Evolutionary conservation across 768 basidiomycete genomes (phyloP).

Genomic region (Pisolithus marmoratus): DNA sequence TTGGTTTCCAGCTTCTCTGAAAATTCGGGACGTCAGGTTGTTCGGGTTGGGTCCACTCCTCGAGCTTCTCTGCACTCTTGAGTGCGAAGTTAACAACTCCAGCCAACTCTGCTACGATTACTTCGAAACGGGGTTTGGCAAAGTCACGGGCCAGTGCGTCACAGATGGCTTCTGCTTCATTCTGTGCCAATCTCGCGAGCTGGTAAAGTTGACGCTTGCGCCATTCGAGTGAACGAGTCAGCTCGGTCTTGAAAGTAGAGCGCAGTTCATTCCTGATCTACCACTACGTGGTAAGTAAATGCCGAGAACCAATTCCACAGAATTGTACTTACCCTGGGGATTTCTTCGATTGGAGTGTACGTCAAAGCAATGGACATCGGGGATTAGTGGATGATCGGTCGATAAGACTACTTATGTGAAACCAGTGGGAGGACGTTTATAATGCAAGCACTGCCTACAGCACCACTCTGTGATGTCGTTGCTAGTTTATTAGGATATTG

Average conservation of each 20-base stretch:
- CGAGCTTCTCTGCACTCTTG: conserved; percentile 43
- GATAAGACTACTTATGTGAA: no score
- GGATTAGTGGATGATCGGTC: no score
- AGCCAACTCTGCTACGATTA: conserved; percentile 40
- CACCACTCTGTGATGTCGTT: no score
- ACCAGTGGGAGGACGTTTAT: no score
- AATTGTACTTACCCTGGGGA: conserved; percentile 22
- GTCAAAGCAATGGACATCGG: background rate
- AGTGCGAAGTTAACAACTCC: conserved; percentile 37
- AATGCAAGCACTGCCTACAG: no score
- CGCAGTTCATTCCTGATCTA: conserved; percentile 35
- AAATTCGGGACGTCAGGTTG: conserved; percentile 32
- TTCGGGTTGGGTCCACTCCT: conserved; percentile 51
- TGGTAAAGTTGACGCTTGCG: conserved; percentile 60
- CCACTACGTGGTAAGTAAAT: background rate
- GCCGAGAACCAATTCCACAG: no score
- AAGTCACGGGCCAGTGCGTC: conserved; percentile 41
- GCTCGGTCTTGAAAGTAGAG: conserved; percentile 43
- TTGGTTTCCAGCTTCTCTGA: conserved; percentile 49
- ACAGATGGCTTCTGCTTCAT: conserved; percentile 51
- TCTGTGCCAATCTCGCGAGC: conserved; percentile 54
- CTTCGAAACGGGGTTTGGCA: conserved; percentile 36
- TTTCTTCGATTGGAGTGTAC: conserved; percentile 18
- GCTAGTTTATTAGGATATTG: no score
- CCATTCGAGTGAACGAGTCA: conserved; percentile 47